A percentile compares a stretch with the other conserved stretches of the same genome.
phyloP scores from a whole-genome alignment of 2,329 filamentous ascomycete species.

The Colletotrichum sp. region DNA sequence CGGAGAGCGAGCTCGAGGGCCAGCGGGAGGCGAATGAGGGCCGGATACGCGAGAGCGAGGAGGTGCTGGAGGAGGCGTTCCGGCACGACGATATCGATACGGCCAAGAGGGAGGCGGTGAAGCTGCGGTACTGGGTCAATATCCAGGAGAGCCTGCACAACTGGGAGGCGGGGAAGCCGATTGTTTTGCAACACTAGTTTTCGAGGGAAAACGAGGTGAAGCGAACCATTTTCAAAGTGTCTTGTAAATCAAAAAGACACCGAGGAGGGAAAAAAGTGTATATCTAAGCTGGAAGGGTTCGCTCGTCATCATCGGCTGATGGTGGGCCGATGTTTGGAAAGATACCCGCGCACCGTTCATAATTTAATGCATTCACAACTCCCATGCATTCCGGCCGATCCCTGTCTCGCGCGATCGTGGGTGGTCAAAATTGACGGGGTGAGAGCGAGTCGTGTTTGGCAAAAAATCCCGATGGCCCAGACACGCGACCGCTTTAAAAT shows the following conservation, averaged over 20 bases:
- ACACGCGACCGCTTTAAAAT: background rate
- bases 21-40: slow-evolving; percentile 71
- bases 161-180: slow-evolving; percentile 80
- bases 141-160: slow-evolving; percentile 79
- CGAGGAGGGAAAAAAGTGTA: background rate
- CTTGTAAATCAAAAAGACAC: background rate
- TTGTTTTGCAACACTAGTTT: slow-evolving; percentile 55
- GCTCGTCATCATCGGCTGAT: slow-evolving; percentile 19
- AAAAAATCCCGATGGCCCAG: slow-evolving; percentile 4
- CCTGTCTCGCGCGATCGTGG: background rate
- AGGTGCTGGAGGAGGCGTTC: slow-evolving; percentile 69
- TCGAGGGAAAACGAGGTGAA: background rate
- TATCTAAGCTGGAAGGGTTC: background rate
- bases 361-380: slow-evolving; percentile 3
- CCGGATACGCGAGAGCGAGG: slow-evolving; percentile 69
- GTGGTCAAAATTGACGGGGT: background rate
- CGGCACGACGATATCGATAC: slow-evolving; percentile 65
- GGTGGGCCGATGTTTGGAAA: slow-evolving; percentile 17
- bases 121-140: slow-evolving; percentile 89
- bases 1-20: slow-evolving; percentile 66
- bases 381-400: background rate
- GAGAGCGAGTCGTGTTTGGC: slow-evolving; percentile 1
- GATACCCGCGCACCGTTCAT: slow-evolving; percentile 10
- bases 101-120: slow-evolving; percentile 76
- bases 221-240: background rate